Evolutionary conservation across 2,329 filamentous ascomycete genomes (phyloP), one percentile per base, ranked within the genome.

Genomic region (Thelonectria olida): DNA sequence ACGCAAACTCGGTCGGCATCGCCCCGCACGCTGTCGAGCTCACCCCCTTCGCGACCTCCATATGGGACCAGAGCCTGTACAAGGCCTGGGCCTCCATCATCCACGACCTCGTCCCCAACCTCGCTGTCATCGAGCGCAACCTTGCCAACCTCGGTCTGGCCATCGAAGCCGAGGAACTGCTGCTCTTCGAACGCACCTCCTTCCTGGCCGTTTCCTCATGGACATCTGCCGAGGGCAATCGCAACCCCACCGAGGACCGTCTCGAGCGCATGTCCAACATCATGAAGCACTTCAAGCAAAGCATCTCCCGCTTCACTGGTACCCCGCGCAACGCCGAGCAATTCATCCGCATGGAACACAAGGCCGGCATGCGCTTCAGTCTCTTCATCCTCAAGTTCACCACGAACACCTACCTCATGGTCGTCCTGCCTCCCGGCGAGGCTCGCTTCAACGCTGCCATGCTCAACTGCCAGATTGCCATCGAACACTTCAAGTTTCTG

Each of bases 51-150:
- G 92, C 93, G 9, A 98, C 95, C 28, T 97, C 92, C 55, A 99
- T 99, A 74, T 99, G 96, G 96, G 96, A 99, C 74, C 96, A 99
- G 81, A 96, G 92, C 56, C 83, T 99, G 36, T 99, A 98, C 84
- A 97, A 97, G 78, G 96, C 96, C 1, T 99, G 96, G 96, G 96
- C 96, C 0, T 92, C 92, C 75, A 97, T 99, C 71, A 97, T 99
- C 63, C 96, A 99, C 82, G 94, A 95, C 74, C 85, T 99, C 45
- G 96, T 98, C n/a, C 96, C 96, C 4, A 98, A 98, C 72, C 87
- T 97, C 1, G 84, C 89, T 17, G 87, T 92, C 44, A 97, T 99
- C 67, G 95, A 98, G 79, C 87, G 87, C 19, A 92, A 98, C 75
- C 85, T 99, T 9, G 87, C 88, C 34, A 89, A 92, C 36, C 85